Evolutionary conservation across 192 early-diverging fungal genomes (phyloP).

Genomic region (Umbelopsis sp.): DNA sequence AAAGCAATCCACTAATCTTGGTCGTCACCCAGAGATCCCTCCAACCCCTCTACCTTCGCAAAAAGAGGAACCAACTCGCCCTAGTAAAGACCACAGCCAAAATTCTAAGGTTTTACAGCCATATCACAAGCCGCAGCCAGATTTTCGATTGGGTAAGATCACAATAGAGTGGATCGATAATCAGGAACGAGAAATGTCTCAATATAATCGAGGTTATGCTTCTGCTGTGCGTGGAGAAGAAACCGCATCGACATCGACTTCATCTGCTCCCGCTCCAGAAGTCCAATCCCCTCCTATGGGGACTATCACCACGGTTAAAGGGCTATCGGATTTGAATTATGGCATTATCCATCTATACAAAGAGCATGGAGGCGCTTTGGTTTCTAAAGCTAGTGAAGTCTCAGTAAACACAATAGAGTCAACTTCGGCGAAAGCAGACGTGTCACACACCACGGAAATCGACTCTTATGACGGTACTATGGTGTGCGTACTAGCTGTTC

Average conservation of each 20-base stretch:
- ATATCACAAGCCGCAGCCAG: not conserved
- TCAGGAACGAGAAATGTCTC: constrained; percentile 10
- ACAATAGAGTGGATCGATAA: constrained; percentile 39
- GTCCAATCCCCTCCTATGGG: constrained; percentile 13
- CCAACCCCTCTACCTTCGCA: constrained; percentile 18
- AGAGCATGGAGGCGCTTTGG: constrained; percentile 46
- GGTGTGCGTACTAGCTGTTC: constrained; percentile 84
- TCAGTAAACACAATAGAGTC: constrained; percentile 28
- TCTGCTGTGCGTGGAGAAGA: not conserved
- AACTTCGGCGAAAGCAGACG: not conserved
- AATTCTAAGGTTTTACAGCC: not conserved
- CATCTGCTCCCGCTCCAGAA: not conserved
- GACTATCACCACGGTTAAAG: constrained; percentile 19
- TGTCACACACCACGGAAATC: constrained; percentile 1
- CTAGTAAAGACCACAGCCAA: not conserved
- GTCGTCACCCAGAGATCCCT: constrained; percentile 14
- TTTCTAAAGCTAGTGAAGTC: not conserved
- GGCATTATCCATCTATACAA: constrained; percentile 74
- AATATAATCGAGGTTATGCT: not conserved
- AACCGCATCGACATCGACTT: constrained; percentile 5
- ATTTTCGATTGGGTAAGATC: constrained; percentile 38
- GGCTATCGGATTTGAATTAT: constrained; percentile 29
- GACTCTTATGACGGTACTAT: constrained; percentile 42
- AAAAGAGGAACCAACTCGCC: not conserved
- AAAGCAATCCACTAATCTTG: constrained; percentile 7